phyloP scores from a whole-genome alignment of 306 rosid genomes.

The Mucuna pruriens region DNA sequence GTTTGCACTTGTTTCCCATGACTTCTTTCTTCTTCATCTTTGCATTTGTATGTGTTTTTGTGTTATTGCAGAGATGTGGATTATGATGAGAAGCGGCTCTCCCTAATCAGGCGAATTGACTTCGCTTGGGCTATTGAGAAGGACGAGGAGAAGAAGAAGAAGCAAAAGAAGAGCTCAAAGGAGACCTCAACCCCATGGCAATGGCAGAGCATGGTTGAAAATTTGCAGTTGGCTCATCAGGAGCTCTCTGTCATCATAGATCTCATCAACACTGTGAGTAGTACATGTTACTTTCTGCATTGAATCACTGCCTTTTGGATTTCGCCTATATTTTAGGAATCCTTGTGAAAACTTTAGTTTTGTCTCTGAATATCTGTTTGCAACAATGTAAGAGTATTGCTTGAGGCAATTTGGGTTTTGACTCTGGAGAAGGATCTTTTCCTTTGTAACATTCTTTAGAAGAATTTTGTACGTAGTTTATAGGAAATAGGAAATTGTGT shows the following conservation, averaged over 20 bases:
- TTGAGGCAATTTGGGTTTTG: conserved; percentile 24
- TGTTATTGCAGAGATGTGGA: conserved; percentile 67
- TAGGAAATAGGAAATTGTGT: not conserved
- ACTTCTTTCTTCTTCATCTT: not conserved
- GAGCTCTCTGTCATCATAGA: conserved; percentile 86
- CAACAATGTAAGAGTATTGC: conserved; percentile 13
- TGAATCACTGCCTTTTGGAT: not conserved
- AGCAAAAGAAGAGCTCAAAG: conserved; percentile 77
- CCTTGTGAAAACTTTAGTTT: not conserved
- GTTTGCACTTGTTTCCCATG: not conserved
- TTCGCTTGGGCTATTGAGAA: conserved; percentile 95
- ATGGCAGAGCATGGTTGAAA: conserved; percentile 92
- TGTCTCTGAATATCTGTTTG: conserved; percentile 26
- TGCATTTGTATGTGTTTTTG: not conserved
- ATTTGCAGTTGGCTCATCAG: conserved; percentile 84
- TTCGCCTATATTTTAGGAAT: not conserved
- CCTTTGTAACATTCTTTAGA: conserved; percentile 19
- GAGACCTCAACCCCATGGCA: conserved; percentile 84
- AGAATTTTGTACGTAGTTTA: not conserved
- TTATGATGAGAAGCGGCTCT: conserved; percentile 79
- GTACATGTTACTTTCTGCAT: not conserved
- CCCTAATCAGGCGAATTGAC: conserved; percentile 77
- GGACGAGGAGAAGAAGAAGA: conserved; percentile 71
- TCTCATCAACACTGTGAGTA: conserved; percentile 88
- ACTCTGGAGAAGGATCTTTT: not conserved